Evolutionary conservation across 495 filamentous ascomycete genomes (phyloP), one percentile per base, ranked within the genome.

Genomic region (Podospora comata): DNA sequence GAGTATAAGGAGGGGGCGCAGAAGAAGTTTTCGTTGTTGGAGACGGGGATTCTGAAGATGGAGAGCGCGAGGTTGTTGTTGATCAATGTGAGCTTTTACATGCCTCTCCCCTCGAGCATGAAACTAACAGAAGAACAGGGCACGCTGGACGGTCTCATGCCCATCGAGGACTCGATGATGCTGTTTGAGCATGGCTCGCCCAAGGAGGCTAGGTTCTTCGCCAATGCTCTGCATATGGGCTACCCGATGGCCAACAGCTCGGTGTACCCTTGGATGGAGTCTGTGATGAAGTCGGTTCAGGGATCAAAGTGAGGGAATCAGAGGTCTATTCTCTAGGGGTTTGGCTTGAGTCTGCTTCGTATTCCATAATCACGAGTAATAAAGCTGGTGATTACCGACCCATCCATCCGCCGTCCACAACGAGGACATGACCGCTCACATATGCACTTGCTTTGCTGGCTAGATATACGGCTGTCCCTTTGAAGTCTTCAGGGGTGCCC

Each of bases 391-490:
- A 71, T 78, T 81, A 96, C 82, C 92, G 82, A 7, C 92, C 92
- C 93, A 97, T 96, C 92, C 93, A 96, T 48, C 94, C 93, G 28
- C 94, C 94, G 81, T 97, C 93, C 58, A 97, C 91, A 5, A 90
- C 88, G 67, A 97, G 68, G 0, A 91, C 81, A 73, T 94, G 91
- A 0, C 93, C 94, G 65, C 85, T 91, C 13, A 97, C 90, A 82
- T 97, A 97, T 30, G 78, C 85, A 72, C 91, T 92, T 39, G 90
- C 91, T 74, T 78, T 83, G 77, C 89, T 89, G 16, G 92, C 92
- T 66, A 97, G 79, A 74, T 87, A 97, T 15, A 97, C 89, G 1
- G 90, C 85, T 6, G 84, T 87, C 0, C 94, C 94, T 82, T 94
- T 93, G 74, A 97, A 96, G 78, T 97, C 94, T 56, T 96, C 92